phyloP scores from a whole-genome alignment of 73 alveolate species.

The Paramecium tetraurelia region DNA sequence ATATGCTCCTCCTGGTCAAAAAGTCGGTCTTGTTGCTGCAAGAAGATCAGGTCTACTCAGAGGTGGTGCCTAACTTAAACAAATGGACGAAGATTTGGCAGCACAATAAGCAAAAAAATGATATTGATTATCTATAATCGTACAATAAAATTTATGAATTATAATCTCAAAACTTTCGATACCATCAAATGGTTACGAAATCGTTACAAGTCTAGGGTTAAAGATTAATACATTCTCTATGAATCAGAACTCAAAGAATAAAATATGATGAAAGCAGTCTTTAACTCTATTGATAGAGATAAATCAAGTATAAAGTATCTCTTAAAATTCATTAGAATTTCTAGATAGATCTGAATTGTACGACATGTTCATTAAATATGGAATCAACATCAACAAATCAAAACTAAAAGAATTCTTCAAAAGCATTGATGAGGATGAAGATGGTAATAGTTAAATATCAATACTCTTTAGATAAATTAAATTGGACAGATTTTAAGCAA shows the following conservation, averaged over 20 bases:
- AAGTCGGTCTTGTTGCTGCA: slow-evolving; percentile 92
- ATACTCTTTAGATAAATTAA: neutral
- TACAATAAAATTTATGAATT: slow-evolving; percentile 18
- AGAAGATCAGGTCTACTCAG: slow-evolving; percentile 89
- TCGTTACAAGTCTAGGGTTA: neutral
- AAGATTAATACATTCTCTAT: slow-evolving; percentile 15
- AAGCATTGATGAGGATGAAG: slow-evolving; percentile 34
- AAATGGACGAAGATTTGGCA: slow-evolving; percentile 27
- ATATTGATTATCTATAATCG: slow-evolving; percentile 28
- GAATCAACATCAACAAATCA: neutral
- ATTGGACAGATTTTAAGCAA: slow-evolving; percentile 39
- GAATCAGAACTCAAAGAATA: neutral
- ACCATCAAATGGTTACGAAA: slow-evolving; percentile 24
- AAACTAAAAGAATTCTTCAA: neutral
- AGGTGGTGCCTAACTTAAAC: slow-evolving; percentile 70
- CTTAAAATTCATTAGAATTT: neutral
- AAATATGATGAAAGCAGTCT: slow-evolving; percentile 19
- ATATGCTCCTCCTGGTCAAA: slow-evolving; percentile 83
- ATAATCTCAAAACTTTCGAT: neutral
- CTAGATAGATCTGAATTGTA: slow-evolving; percentile 9
- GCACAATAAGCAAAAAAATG: neutral
- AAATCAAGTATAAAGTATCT: neutral
- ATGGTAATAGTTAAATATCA: neutral
- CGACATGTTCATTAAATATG: slow-evolving; percentile 11
- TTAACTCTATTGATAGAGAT: slow-evolving; percentile 32